Evolutionary conservation across 2,329 filamentous ascomycete species (phyloP), one percentile per base, ranked within the genome.

Genomic region (Ophiognomonia clavigignenti-juglandacearum): DNA sequence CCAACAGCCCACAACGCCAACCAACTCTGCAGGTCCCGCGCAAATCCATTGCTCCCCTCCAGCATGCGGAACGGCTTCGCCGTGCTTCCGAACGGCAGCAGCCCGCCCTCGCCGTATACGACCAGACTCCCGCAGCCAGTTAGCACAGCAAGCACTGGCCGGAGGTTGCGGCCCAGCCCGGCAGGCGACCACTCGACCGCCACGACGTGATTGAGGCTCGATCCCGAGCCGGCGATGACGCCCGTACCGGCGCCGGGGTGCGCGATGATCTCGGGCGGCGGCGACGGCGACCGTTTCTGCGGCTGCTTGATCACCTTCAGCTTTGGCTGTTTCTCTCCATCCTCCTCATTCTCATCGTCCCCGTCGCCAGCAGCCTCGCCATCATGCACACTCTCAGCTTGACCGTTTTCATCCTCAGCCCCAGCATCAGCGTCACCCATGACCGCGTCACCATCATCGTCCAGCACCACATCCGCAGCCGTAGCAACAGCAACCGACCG

Each of bases 1-100:
- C 78, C 78, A 3, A 81, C 61, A 0, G 74, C 75, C 77, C 78
- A 82, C 1, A 80, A 65, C 1, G 75, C 67, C 46, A 70, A 65
- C 77, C 78, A 82, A 14, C 66, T 67, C 23, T 62, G 57, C 34
- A 65, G 57, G 23, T 71, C 69, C 54, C 48, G 32, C 22, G 74
- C 70, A 9, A 67, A 62, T 14, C 68, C 64, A 9, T 62, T 61
- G 8, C 67, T 61, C 4, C 53, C 50, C 36, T 56, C 58, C 22
- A 55, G 40, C 20, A 54, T 27, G 39, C 45, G 56, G 43, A 8
- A 51, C 48, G 31, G 63, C 59, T 57, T 81, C 76, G 26, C 77
- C 75, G 40, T 79, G 72, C 18, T 49, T 5, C 49, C 49, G 29
- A 51, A 51, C 2, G 49, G 49, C 18, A 45, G 23, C 42, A 57